A percentile compares a stretch with the other conserved stretches of the same genome.
Conservation (phyloP, 345 rosid species). For the Lenwebbia sp. region DNA sequence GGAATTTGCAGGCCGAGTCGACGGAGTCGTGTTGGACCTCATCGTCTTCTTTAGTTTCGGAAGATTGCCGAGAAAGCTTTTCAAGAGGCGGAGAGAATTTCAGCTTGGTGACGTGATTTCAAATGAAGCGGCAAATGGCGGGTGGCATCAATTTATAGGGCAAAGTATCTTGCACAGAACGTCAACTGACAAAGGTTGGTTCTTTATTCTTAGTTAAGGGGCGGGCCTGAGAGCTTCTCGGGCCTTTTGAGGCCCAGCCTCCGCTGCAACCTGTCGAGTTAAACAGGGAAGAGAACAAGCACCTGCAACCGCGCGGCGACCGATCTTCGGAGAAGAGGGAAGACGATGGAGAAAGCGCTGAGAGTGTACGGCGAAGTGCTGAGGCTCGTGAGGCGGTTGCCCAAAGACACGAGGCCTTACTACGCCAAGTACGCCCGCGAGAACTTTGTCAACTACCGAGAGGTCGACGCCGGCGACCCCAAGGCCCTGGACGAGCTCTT, state of each 20-base stretch:
- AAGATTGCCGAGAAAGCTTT: conserved; percentile 15
- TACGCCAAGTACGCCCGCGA: conserved; percentile 90
- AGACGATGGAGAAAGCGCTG: conserved; percentile 67
- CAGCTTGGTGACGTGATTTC: background rate
- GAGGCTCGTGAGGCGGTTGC: conserved; percentile 68
- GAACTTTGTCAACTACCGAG: conserved; percentile 80
- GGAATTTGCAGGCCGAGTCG: conserved; percentile 32
- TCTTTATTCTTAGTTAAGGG: background rate
- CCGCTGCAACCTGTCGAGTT: background rate
- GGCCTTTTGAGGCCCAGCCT: background rate
- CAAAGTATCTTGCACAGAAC: background rate
- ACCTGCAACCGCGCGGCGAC: background rate
- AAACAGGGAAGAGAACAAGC: background rate
- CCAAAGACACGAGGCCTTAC: conserved; percentile 67
- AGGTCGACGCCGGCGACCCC: conserved; percentile 47
- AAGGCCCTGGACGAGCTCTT: conserved; percentile 67
- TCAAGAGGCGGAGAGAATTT: background rate
- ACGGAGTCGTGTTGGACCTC: conserved; percentile 25
- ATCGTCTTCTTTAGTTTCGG: conserved; percentile 5
- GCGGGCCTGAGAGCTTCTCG: background rate
- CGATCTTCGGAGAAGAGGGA: background rate
- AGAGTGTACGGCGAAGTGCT: conserved; percentile 65
- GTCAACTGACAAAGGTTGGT: background rate
- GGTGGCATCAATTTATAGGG: background rate
- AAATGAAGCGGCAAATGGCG: conserved; percentile 8